Base-by-base conservation (phyloP, 805 yeast genomes). In the Candida namnaoensis region DNA sequence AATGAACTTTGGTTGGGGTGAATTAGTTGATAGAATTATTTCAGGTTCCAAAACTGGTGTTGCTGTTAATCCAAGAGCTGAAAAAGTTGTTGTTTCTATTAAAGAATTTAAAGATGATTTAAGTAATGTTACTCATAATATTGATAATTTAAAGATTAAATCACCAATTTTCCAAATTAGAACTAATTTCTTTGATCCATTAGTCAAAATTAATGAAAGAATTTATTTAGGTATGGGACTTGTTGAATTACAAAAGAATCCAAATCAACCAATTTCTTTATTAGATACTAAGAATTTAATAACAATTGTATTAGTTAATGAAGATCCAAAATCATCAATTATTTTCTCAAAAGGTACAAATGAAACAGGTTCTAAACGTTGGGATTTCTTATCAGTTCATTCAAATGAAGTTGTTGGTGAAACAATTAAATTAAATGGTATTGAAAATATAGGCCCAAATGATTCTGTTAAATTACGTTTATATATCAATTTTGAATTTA, bases 1-100 rank as follows among this genome's bases (percentile, higher is more conserved):
- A 53, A 43, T 56, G 44, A 81, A 79, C 55, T 72, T 76, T 45
- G 96, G 96, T 39, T 88, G 96, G 96, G 96, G 96, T 63, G 90
- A 82, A 47, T 63, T 85, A 39, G 74, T 83, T 23, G 88, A 86
- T 52, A 68, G 95, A 52, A 83, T 88, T 45, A 80, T 88, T 47
- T 58, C 75, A 13, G 93, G 95, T 25, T 76, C 90, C 1, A 75
- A 71, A 43, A 74, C 74, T 41, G 95, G 95, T 47, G 76, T 86
- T 41, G 91, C 90, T 5, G 73, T 84, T 27, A 84, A 86, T 46
- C 88, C 91, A 26, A 71, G 95, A 58, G 88, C 93, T 4, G 90
- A 82, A 51, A 71, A 69, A 44, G 65, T 88, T 48, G 71, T 76
- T 32, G 72, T 85, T 9, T 71, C 90, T 2, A 75, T 87, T 37